Evolutionary conservation across 2,329 filamentous ascomycete genomes (phyloP), one percentile per base, ranked within the genome.

Genomic region (Coniochaeta hoffmannii): DNA sequence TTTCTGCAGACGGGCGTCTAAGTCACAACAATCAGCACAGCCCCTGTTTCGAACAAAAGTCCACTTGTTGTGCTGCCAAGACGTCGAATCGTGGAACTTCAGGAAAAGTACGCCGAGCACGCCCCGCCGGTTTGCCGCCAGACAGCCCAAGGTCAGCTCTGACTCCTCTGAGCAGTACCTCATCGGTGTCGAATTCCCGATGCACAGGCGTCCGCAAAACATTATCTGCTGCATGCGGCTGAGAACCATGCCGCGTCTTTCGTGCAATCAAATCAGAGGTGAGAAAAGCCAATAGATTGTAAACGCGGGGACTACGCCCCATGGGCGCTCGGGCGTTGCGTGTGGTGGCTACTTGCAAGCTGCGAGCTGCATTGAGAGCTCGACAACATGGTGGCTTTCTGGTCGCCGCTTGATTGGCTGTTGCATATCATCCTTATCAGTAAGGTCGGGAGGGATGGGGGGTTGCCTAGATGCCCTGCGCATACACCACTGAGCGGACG

Each of bases 381-480:
- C 11, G 12, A 5, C 19, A 24, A 19, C 1, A 46, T 2, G 9
- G 4, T 28, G 41, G 41, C 41, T 24, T 26, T 46, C 2, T 12
- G 4, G 49, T 31, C 8, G 15, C 10, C 14, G n/a, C 28, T 10
- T 51, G 15, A 51, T 51, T 51, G 49, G 49, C 30, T 51, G 26
- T 28, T 34, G 14, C 26, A 5, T 34, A 34, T 31, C 26, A 8
- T 8, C n/a, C 49, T 51, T 51, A 51, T 51, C 49, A 34, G 14
- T 14, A 34, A 28, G 28, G 11, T 32, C 49, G 15, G 26, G 12
- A 17, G 49, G 49, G 46, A 50, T 50, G 26, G 12, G 17, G 49
- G 49, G 46, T 30, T 50, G 49, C 49, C 49, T 51, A 12, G 31
- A 51, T 17, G 49, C 49, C 9, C 26, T 51, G 49, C 49, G 49